These are phyloP conservation scores for Colletotrichum sp. DNA, from an alignment of 2,329 filamentous ascomycete genomes.

Conservation along the genomic window DNA sequence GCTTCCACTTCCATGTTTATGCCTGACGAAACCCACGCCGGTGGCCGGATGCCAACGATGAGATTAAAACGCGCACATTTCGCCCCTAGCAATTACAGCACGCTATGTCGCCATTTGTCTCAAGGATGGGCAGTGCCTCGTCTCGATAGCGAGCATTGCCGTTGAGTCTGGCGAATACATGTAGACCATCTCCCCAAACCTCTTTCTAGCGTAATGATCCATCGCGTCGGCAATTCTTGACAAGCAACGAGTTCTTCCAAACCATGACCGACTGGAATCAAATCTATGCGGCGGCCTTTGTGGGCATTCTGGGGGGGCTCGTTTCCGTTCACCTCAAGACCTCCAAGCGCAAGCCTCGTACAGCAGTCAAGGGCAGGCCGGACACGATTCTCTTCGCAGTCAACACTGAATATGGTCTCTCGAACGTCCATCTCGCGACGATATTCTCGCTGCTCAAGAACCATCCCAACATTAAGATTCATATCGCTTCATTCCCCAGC, in stretches of 20 bases:
- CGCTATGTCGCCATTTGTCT: neutral
- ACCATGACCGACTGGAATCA: neutral
- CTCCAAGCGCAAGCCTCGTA: neutral
- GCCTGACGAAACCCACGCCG: neutral
- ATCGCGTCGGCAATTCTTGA: fast-evolving
- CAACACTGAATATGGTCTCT: slow-evolving; percentile 35
- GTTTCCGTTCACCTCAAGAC: neutral
- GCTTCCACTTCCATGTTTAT: neutral
- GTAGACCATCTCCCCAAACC: neutral
- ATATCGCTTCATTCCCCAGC: slow-evolving; percentile 37
- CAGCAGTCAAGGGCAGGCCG: slow-evolving; percentile 23
- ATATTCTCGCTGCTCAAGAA: slow-evolving; percentile 35
- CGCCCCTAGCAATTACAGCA: neutral
- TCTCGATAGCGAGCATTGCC: neutral
- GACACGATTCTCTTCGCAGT: slow-evolving; percentile 38
- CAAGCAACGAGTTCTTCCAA: neutral
- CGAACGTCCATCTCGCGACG: slow-evolving; percentile 41
- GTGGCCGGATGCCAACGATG: neutral
- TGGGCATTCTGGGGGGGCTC: neutral
- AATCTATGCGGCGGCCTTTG: neutral
- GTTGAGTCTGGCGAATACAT: neutral
- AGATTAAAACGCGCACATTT: neutral
- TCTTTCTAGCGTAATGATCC: neutral
- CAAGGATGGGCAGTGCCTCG: neutral
- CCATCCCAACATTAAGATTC: slow-evolving; percentile 34